Conservation (phyloP, 2,329 filamentous ascomycete genomes). For the Neonectria ditissima region DNA sequence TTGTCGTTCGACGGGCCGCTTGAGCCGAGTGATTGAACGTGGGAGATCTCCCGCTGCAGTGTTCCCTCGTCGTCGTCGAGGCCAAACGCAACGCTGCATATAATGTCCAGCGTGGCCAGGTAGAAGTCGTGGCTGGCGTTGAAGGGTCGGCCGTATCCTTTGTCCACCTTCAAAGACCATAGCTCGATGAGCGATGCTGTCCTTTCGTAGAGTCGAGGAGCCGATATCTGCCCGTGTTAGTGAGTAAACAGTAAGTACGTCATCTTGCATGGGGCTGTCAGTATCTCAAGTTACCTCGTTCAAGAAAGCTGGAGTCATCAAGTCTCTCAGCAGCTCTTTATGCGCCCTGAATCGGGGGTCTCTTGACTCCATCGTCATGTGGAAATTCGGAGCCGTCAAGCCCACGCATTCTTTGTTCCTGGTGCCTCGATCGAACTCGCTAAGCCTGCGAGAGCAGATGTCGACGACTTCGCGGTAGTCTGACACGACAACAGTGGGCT, state of each 20-base stretch:
- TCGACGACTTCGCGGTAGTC: constrained; percentile 51
- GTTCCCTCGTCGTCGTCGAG: constrained; percentile 38
- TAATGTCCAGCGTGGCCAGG: constrained; percentile 50
- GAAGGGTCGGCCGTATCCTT: constrained; percentile 48
- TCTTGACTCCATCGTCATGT: constrained; percentile 49
- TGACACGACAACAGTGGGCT: constrained; percentile 48
- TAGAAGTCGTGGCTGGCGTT: constrained; percentile 48
- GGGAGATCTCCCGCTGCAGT: constrained; percentile 28
- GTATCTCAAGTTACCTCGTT: constrained; percentile 36
- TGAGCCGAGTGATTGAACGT: constrained; percentile 18
- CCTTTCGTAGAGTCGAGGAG: constrained; percentile 50
- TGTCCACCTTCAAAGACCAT: constrained; percentile 48
- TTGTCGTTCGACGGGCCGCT: neutral
- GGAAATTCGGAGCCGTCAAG: constrained; percentile 43
- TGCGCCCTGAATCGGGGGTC: constrained; percentile 49
- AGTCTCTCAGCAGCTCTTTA: constrained; percentile 50
- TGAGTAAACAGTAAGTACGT: constrained; percentile 11
- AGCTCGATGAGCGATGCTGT: constrained; percentile 48
- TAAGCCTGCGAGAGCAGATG: constrained; percentile 47
- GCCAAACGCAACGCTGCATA: constrained; percentile 51
- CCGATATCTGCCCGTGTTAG: constrained; percentile 45
- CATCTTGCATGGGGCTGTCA: neutral
- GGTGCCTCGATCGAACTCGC: constrained; percentile 49
- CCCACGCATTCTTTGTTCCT: constrained; percentile 43
- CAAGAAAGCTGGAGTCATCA: constrained; percentile 53